Conservation (phyloP, 345 rosid genomes). For the Cardamine chenopodiifolia region DNA sequence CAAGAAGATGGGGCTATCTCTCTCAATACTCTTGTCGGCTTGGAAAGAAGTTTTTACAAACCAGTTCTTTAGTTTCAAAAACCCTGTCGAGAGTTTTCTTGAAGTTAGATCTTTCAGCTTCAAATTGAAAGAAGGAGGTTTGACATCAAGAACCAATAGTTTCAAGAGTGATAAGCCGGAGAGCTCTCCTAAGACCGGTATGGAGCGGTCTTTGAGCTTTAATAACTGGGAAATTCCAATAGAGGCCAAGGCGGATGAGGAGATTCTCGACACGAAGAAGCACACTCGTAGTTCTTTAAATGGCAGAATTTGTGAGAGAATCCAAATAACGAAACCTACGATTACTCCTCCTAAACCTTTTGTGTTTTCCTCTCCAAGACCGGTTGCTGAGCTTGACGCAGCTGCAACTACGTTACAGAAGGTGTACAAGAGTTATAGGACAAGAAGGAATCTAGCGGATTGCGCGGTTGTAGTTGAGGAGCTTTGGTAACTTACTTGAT, state of each 20-base stretch:
- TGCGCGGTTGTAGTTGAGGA: slow-evolving; percentile 74
- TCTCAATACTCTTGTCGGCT: slow-evolving; percentile 49
- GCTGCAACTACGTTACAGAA: slow-evolving; percentile 87
- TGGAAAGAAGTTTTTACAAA: slow-evolving; percentile 48
- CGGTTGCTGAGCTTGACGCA: slow-evolving; percentile 59
- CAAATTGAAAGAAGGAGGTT: slow-evolving; percentile 31
- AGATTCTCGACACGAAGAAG: slow-evolving; percentile 13
- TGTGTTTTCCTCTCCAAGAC: slow-evolving; percentile 60
- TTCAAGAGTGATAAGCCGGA: slow-evolving; percentile 42
- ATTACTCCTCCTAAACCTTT: slow-evolving; percentile 52
- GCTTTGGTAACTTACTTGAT: slow-evolving; percentile 63
- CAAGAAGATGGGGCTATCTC: slow-evolving; percentile 56
- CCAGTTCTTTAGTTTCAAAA: slow-evolving; percentile 35
- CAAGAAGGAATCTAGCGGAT: slow-evolving; percentile 81
- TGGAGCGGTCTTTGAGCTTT: slow-evolving; percentile 51
- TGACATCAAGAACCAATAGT: slow-evolving; percentile 43
- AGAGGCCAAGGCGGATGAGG: slow-evolving; percentile 12
- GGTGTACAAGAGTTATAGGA: slow-evolving; percentile 87
- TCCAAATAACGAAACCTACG: slow-evolving; percentile 50
- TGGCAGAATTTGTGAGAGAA: slow-evolving; percentile 33
- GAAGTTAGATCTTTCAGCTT: slow-evolving; percentile 42
- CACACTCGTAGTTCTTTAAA: slow-evolving; percentile 23
- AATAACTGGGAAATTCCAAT: slow-evolving; percentile 46
- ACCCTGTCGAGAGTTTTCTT: slow-evolving; percentile 42
- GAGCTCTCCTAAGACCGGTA: slow-evolving; percentile 24